Conservation (phyloP, 23 red algal species). For the Gracilaria domingensis region DNA sequence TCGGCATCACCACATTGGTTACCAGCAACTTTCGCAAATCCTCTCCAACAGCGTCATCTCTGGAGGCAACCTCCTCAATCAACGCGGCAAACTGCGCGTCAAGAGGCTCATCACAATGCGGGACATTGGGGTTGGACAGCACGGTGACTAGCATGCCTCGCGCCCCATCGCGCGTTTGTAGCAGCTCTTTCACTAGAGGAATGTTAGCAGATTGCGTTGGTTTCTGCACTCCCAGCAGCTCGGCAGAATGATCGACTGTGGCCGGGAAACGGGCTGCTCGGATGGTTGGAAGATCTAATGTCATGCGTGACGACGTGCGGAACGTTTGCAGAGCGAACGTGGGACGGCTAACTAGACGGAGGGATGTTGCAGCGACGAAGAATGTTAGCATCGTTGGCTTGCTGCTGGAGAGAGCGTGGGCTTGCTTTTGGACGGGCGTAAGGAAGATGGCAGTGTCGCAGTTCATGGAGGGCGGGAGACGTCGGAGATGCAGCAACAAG, state of each 20-base stretch:
- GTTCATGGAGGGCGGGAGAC: no score
- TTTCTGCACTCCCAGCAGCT: not conserved
- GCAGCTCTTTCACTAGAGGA: not conserved
- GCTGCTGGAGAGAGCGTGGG: not conserved
- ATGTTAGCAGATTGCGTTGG: not conserved
- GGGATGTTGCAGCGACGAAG: not conserved
- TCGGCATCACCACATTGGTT: conserved; percentile 21
- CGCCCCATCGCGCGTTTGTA: conserved; percentile 4
- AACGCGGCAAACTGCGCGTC: not conserved
- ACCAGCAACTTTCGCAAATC: conserved; percentile 22
- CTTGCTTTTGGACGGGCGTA: no score
- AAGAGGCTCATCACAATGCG: conserved; percentile 33
- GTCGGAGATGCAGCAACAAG: no score
- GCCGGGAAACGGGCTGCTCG: conserved; percentile 23
- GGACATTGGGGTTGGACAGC: not conserved
- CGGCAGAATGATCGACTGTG: not conserved
- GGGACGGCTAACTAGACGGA: not conserved
- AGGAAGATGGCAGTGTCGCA: no score
- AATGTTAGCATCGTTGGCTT: not conserved
- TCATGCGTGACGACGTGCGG: not conserved
- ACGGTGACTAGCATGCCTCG: conserved; percentile 6
- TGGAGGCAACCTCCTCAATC: not conserved
- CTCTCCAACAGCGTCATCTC: not conserved
- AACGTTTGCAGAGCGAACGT: not conserved
- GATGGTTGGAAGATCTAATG: not conserved